Base-by-base conservation (phyloP, 306 rosid genomes). In the Prunus kanzakura region DNA sequence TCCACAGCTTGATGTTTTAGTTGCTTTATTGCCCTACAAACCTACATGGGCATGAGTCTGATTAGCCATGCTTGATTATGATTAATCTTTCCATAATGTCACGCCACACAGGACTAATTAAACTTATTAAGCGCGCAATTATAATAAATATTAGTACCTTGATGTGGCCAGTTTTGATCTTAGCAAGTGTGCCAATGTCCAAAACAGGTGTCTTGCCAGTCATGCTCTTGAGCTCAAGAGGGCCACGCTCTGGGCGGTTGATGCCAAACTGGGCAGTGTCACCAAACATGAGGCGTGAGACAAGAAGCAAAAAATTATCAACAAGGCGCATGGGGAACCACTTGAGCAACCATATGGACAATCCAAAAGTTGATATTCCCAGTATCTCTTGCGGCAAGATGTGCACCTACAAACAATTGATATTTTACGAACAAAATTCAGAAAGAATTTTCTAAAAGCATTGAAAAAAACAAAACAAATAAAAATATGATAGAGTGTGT, bases 291-390 rank as follows among this genome's bases (percentile, higher is more conserved):
- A 96, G 62, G 82, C 84, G 88, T 56, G 99, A 89, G 83, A 89
- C 68, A 13, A 89, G 23, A 54, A 96, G 96, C 72, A 96, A 85
- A 78, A 96, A 81, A 35, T 79, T 86, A 89, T 96, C 99, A 81
- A 91, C 99, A 60, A 93, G 45, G 30, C 87, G 68, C 77, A 91
- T 67, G 5, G 99, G 97, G 16, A 96, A 78, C 93, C 97, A 89
- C 84, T 89, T 96, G 20, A 90, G 90, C 78, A 96, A 84, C 78
- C 87, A 88, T 94, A 91, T 93, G 3, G 99, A 93, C 77, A 93
- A 78, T n/a, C 96, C 93, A 87, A 96, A 96, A 27, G 97, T 96
- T 75, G 99, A 96, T 90, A 83, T 89, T 83, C 99, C 99, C 8
- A 96, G 71, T 84, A 96, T 91, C 78, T 91, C 91, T 54, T 91